A percentile compares a stretch with the other conserved stretches of the same genome.
Conservation (phyloP, 1,139 yeast species). For the Lodderomyces orthopsilosis region DNA sequence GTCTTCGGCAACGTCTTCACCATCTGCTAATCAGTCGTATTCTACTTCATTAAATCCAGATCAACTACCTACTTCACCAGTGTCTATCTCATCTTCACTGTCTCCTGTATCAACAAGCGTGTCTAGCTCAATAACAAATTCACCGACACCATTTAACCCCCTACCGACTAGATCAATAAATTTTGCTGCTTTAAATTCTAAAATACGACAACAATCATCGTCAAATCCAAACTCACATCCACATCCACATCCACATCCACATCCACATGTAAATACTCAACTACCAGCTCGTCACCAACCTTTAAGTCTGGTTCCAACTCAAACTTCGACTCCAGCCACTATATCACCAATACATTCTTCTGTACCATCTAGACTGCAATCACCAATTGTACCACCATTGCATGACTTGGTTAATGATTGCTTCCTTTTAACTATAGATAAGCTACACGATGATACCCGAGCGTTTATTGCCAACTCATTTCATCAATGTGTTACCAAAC, state of each 20-base stretch:
- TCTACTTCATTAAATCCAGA: neutral
- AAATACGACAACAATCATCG: neutral
- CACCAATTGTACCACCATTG: slow-evolving; percentile 16
- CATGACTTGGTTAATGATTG: slow-evolving; percentile 28
- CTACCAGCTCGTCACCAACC: neutral
- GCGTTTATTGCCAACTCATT: slow-evolving; percentile 20
- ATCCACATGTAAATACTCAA: slow-evolving; percentile 1
- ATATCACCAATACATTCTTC: neutral
- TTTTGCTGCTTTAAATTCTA: slow-evolving; percentile 7
- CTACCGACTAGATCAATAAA: slow-evolving; percentile 9
- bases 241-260: neutral
- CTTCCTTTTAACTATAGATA: slow-evolving; percentile 21
- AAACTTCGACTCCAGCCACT: neutral
- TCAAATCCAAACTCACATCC: neutral
- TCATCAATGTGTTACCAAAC: slow-evolving; percentile 18
- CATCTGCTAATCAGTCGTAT: neutral
- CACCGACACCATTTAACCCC: slow-evolving; percentile 6
- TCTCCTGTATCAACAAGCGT: slow-evolving; percentile 1
- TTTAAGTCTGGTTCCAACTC: neutral
- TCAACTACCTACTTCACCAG: slow-evolving; percentile 1
- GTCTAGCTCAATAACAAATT: neutral
- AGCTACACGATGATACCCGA: slow-evolving; percentile 16
- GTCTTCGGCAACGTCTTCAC: neutral
- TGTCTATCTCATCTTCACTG: neutral
- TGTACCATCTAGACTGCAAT: neutral